Evolutionary conservation across 306 rosid species (phyloP), one percentile per base, ranked within the genome.

Genomic region (Glycine soja): DNA sequence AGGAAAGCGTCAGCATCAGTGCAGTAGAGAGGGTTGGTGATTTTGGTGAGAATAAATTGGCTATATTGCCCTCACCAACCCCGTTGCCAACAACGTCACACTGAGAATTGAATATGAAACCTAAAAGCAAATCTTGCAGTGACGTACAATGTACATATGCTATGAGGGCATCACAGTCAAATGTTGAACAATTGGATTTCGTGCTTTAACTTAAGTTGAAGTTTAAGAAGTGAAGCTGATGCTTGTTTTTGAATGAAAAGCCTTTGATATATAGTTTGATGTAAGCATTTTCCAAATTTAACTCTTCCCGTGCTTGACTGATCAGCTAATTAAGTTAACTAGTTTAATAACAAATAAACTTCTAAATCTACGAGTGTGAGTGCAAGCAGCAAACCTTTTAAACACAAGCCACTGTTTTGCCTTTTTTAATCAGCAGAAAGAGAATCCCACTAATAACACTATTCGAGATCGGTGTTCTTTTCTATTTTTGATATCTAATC

Each of bases 21-120:
- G 76, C 8, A 76, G 86, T 54, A 72, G 86, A 82, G 71, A 57
- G 70, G 80, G 82, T 85, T 76, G 82, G 85, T 72, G 80, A 4
- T 65, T 76, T 81, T 2, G 85, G 85, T 64, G 80, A 1, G 38
- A 10, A 7, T 10, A 5, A 50, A 69, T 50, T 82, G 59, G 5
- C 86, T 30, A 61, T 38, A 13, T 82, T 61, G 34, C 62, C 82
- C 78, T 8, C 74, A 76, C 67, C 86, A 70, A 75, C 72, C 47
- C 38, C 43, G 3, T 36, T 59, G 24, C 77, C 66, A 67, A 73
- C 81, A 67, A 82, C 76, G n/a, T 78, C 62, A 65, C 56, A 52
- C 51, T n/a, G 0, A 71, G 66, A 24, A 10, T 59, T 59, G 7
- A 32, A 15, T 10, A 59, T 3, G 40, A 30, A 59, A 24, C 66